Evolutionary conservation across 345 rosid genomes (phyloP).

Genomic region (Pseudoturritis turrita): DNA sequence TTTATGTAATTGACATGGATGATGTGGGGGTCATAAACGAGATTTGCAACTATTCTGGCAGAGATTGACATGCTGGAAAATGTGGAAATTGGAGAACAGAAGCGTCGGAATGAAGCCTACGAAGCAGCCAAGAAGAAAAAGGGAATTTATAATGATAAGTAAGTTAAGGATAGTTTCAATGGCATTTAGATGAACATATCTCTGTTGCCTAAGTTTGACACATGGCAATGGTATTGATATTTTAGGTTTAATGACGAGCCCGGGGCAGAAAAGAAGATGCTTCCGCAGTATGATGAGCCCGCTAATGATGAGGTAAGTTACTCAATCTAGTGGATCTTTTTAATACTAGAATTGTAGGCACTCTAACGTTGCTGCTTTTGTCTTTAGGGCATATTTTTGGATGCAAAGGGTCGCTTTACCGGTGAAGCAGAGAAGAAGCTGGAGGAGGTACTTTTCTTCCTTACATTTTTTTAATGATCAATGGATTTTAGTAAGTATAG

Average conservation of each 20-base stretch:
- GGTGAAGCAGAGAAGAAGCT: constrained; percentile 95
- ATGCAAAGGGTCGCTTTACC: constrained; percentile 72
- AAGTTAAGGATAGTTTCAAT: constrained; percentile 18
- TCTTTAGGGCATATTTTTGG: constrained; percentile 74
- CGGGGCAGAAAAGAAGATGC: constrained; percentile 65
- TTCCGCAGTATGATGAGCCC: constrained; percentile 92
- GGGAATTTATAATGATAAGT: constrained; percentile 84
- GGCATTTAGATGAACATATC: constrained; percentile 15
- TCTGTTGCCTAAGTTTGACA: background rate
- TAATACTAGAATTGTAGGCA: background rate
- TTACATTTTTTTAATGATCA: constrained; percentile 1
- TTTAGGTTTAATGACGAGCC: constrained; percentile 86
- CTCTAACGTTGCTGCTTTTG: constrained; percentile 5
- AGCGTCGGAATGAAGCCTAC: constrained; percentile 82
- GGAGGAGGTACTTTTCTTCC: constrained; percentile 58
- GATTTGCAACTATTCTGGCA: constrained; percentile 44
- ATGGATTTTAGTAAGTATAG: background rate
- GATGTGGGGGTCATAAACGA: constrained; percentile 30
- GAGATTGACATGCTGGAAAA: constrained; percentile 97
- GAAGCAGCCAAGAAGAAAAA: constrained; percentile 85
- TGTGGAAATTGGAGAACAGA: constrained; percentile 97
- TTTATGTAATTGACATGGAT: constrained; percentile 17
- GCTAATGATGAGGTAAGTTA: constrained; percentile 61
- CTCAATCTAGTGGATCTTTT: background rate
- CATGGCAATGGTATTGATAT: constrained; percentile 7